These are phyloP conservation scores for Thielaviopsis euricoi DNA, from an alignment of 2,329 filamentous ascomycete genomes.

Conservation along the genomic window DNA sequence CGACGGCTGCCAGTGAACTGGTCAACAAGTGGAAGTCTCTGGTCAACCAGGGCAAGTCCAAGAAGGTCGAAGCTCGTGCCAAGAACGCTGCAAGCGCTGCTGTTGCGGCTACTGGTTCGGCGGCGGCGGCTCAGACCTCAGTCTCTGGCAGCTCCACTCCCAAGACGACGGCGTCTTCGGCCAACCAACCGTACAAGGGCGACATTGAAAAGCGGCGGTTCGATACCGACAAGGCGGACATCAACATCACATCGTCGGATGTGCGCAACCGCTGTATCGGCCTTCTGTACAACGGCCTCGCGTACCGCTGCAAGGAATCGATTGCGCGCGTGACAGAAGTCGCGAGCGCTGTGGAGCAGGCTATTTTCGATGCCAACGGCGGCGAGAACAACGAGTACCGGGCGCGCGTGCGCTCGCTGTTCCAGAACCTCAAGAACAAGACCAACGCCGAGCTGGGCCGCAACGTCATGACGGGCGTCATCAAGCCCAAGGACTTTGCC, in stretches of 20 bases:
- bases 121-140: conserved; percentile 23
- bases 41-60: conserved; percentile 47
- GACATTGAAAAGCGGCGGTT: conserved; percentile 67
- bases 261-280: conserved; percentile 75
- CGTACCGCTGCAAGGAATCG: conserved; percentile 52
- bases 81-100: conserved; percentile 32
- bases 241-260: conserved; percentile 55
- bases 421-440: conserved; percentile 87
- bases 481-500: conserved; percentile 59
- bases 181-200: conserved; percentile 34
- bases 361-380: conserved; percentile 53
- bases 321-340: conserved; percentile 55
- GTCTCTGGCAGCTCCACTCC: conserved; percentile 24
- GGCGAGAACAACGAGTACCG: conserved; percentile 61
- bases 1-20: conserved; percentile 60
- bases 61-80: conserved; percentile 20
- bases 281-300: conserved; percentile 82
- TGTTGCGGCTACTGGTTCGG: conserved; percentile 16
- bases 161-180: conserved; percentile 18
- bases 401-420: conserved; percentile 79
- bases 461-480: conserved; percentile 59
- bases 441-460: conserved; percentile 63
- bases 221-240: conserved; percentile 65
- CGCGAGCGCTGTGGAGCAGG: conserved; percentile 68
- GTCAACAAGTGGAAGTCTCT: conserved; percentile 77